phyloP scores from a whole-genome alignment of 2,329 filamentous ascomycete species.

The Aspergillus terreus region DNA sequence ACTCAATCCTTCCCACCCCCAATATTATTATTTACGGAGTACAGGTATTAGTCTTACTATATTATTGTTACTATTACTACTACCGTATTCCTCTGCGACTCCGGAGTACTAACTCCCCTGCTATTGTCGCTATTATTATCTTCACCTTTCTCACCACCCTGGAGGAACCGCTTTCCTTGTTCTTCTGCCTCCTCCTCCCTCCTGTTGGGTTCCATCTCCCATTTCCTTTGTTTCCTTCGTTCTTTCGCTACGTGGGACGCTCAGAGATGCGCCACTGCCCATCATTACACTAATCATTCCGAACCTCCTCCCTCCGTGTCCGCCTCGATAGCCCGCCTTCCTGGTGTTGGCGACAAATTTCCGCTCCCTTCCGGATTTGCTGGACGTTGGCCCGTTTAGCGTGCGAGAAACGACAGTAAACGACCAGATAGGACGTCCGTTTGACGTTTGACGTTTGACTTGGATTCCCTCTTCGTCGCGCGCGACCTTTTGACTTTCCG shows the following conservation, averaged over 20 bases:
- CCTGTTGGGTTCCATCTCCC: too few species aligned
- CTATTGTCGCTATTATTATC: not conserved
- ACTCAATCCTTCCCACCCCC: slow-evolving; percentile 7
- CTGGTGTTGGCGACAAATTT: not conserved
- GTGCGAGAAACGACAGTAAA: not conserved
- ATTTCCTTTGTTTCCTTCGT: too few species aligned
- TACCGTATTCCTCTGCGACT: too few species aligned
- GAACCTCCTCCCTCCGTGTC: not conserved
- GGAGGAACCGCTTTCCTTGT: too few species aligned
- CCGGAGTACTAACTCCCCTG: too few species aligned
- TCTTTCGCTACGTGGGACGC: too few species aligned
- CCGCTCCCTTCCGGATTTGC: not conserved
- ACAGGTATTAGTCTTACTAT: too few species aligned
- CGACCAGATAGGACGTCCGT: not conserved
- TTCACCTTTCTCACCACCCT: not conserved
- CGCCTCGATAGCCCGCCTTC: not conserved
- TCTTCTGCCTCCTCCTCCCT: too few species aligned
- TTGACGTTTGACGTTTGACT: not conserved
- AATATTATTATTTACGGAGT: too few species aligned
- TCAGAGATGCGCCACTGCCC: too few species aligned
- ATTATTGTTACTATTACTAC: too few species aligned
- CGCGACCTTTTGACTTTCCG: not conserved
- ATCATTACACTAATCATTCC: not conserved
- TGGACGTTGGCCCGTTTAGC: not conserved
- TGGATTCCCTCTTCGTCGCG: not conserved